Base-by-base conservation (phyloP, 768 basidiomycete species). In the Psilocybe tampanensis region DNA sequence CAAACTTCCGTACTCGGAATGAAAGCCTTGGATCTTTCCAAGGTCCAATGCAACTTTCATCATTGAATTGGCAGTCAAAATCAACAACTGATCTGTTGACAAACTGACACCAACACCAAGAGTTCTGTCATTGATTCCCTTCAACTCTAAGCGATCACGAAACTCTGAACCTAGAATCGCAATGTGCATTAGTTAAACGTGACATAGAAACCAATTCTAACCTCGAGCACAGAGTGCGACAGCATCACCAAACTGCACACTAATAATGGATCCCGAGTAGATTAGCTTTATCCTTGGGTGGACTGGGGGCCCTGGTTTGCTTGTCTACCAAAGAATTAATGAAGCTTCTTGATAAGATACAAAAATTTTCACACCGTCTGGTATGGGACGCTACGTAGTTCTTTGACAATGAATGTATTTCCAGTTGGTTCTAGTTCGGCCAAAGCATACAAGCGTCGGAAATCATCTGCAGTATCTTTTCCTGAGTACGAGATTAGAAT, bases 231-330 rank as follows among this genome's bases (percentile, higher is more conserved):
- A 88, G 11, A 92, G 75, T 4, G 87, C 86, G 18, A 91, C 83
- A 1, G 89, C 84, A 68, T 92, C 90, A 24, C 89, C 89, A 60
- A 90, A 92, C 62, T 91, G 84, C 7, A 90, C 78, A 32, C 80
- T 77, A 36, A 85, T 70, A 8, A 90, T 64, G 19, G 79, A 74
- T 18, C 88, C 89, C n/a, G 76, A 77, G n/a, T 76, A 72, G 21
- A 89, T 70, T 17, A 86, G 74, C 52, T 83, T 82, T 52, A 92
- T 77, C 44, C 86, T 80, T 34, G 90, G 88, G 65, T 90, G 89
- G 58, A 86, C 84, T 0, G 89, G 88, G 1, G 87, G 86, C 23
- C 84, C 83, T 36, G 85, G 87, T 56, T 79, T 77, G 26, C 84
- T 82, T 19, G 83, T 89, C 90, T 90, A 32, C 29, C 29, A 21